These are phyloP conservation scores for Candida pseudofarinosa DNA, from an alignment of 805 yeast species.

Conservation along the genomic window DNA sequence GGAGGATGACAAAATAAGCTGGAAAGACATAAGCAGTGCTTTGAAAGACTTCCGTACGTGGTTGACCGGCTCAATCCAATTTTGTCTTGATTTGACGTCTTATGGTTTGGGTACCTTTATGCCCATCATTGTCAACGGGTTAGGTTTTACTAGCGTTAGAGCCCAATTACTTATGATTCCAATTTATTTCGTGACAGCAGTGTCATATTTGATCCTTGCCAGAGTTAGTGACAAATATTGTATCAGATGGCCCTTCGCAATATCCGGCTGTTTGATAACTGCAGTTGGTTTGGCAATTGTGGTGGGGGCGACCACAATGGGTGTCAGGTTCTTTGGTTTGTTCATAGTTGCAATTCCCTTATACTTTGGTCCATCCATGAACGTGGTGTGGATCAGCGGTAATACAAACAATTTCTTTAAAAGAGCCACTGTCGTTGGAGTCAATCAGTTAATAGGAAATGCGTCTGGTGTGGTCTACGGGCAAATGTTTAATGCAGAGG, in stretches of 20 bases:
- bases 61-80: constrained; percentile 32
- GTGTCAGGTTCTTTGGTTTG: constrained; percentile 34
- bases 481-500: constrained; percentile 14
- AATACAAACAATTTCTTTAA: constrained; percentile 41
- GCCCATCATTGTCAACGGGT: constrained; percentile 34
- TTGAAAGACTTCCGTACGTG: constrained; percentile 34
- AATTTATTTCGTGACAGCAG: constrained; percentile 30
- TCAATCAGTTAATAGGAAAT: constrained; percentile 43
- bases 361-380: constrained; percentile 35
- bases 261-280: constrained; percentile 19
- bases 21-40: constrained; percentile 28
- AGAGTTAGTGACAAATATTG: constrained; percentile 18
- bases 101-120: constrained; percentile 42
- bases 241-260: constrained; percentile 19
- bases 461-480: constrained; percentile 43
- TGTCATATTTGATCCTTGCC: constrained; percentile 19
- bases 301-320: constrained; percentile 21
- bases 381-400: constrained; percentile 41
- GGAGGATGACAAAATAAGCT: constrained; percentile 27
- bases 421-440: constrained; percentile 40
- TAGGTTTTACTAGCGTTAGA: constrained; percentile 23
- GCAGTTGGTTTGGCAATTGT: constrained; percentile 30
- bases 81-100: constrained; percentile 39
- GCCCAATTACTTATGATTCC: constrained; percentile 42
- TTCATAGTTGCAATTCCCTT: constrained; percentile 32